Evolutionary conservation across 768 basidiomycete genomes (phyloP).

Genomic region (Tylopilus plumbeoviolaceoides): DNA sequence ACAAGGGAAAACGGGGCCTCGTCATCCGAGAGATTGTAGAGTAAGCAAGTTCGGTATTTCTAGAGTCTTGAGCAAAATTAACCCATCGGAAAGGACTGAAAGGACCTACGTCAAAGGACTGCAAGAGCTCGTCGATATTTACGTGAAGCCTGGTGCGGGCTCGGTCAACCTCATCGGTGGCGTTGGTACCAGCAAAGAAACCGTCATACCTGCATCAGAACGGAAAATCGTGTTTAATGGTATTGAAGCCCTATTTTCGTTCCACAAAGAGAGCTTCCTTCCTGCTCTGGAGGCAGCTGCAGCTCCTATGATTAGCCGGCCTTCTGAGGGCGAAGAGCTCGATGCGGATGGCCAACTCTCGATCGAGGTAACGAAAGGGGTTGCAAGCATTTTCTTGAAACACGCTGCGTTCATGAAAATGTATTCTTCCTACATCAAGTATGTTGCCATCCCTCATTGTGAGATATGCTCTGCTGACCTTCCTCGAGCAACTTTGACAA

Average conservation of each 20-base stretch:
- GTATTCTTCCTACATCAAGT: constrained; percentile 99
- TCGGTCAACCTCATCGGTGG: constrained; percentile 67
- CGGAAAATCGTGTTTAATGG: constrained; percentile 91
- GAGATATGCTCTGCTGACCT: constrained; percentile 10
- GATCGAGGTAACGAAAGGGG: constrained; percentile 66
- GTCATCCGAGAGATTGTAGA: constrained; percentile 88
- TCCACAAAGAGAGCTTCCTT: constrained; percentile 90
- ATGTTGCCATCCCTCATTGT: constrained; percentile 28
- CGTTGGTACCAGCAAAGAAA: constrained; percentile 73
- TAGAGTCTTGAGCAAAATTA: constrained; percentile 1
- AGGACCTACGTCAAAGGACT: constrained; percentile 92
- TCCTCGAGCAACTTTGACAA: constrained; percentile 84
- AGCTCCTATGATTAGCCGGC: constrained; percentile 55
- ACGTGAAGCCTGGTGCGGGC: constrained; percentile 79
- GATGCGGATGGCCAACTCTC: constrained; percentile 76
- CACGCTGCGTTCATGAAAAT: constrained; percentile 98
- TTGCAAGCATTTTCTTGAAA: constrained; percentile 86
- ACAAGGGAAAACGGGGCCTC: constrained; percentile 77
- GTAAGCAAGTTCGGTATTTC: constrained; percentile 40
- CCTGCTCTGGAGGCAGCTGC: constrained; percentile 84
- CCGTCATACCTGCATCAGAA: constrained; percentile 79
- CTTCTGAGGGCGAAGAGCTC: constrained; percentile 41
- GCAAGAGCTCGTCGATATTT: constrained; percentile 91
- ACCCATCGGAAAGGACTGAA: constrained; percentile 66
- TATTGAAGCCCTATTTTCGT: constrained; percentile 83